phyloP scores from a whole-genome alignment of 805 yeast genomes.

The Saccharomycopsis sp. region DNA sequence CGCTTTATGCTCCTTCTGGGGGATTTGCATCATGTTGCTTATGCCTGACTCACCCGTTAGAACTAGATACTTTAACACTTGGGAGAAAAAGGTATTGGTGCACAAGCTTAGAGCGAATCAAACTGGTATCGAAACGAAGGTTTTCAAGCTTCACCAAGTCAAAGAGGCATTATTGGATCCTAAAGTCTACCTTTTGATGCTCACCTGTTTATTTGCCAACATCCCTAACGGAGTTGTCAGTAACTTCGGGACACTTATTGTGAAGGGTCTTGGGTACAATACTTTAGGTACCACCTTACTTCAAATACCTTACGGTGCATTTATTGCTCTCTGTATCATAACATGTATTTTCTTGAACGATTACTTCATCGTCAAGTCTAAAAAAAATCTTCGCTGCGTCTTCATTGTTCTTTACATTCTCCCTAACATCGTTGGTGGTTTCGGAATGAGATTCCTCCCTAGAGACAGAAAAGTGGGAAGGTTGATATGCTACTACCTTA shows the following conservation, averaged over 20 bases:
- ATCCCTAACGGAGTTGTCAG: slow-evolving; percentile 32
- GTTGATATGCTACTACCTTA: slow-evolving; percentile 24
- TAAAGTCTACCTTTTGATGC: slow-evolving; percentile 31
- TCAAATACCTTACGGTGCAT: slow-evolving; percentile 42
- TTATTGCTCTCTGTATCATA: slow-evolving; percentile 21
- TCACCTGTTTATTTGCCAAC: slow-evolving; percentile 25
- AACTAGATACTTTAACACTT: slow-evolving; percentile 9
- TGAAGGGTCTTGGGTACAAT: slow-evolving; percentile 35
- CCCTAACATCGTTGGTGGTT: slow-evolving; percentile 28
- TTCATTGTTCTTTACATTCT: slow-evolving; percentile 30
- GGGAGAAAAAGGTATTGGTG: slow-evolving; percentile 16
- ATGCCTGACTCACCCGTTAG: slow-evolving; percentile 18
- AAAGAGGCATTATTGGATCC: slow-evolving; percentile 38
- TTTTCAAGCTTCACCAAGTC: slow-evolving; percentile 36
- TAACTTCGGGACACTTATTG: slow-evolving; percentile 27
- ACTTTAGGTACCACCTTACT: slow-evolving; percentile 35
- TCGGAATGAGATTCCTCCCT: slow-evolving; percentile 42
- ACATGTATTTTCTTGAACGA: slow-evolving; percentile 48
- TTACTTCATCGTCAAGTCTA: slow-evolving; percentile 40
- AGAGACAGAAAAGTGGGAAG: slow-evolving; percentile 21
- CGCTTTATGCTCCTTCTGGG: slow-evolving; percentile 17
- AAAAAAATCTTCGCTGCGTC: slow-evolving; percentile 30
- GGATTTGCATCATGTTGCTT: slow-evolving; percentile 9
- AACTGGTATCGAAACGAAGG: slow-evolving; percentile 38
- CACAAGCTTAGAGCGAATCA: slow-evolving; percentile 27